Percentiles rank a stretch among this genome's conserved stretches.
Conservation (phyloP, 176 grass and related monocot genomes). For the Musa schizocarpa region DNA sequence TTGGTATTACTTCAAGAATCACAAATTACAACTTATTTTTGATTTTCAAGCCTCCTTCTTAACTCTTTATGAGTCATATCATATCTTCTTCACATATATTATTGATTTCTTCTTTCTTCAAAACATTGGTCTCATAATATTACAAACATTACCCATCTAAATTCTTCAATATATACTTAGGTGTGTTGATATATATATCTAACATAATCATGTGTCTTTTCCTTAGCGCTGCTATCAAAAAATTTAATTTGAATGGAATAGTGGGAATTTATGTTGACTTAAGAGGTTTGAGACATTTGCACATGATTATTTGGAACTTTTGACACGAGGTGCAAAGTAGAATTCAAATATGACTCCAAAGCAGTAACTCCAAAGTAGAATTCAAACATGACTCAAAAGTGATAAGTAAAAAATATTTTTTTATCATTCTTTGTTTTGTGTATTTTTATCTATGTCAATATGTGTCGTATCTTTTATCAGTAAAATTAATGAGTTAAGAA, state of each 20-base stretch:
- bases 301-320: slow-evolving; percentile 71
- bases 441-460: too few relatives aligned
- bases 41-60: slow-evolving; percentile 81
- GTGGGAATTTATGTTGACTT: slow-evolving; percentile 67
- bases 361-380: slow-evolving; percentile 57
- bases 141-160: slow-evolving; percentile 66
- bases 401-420: too few relatives aligned
- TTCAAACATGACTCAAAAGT: background rate
- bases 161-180: slow-evolving; percentile 37
- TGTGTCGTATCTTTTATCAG: too few relatives aligned
- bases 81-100: slow-evolving; percentile 91
- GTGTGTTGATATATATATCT: slow-evolving; percentile 63
- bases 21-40: slow-evolving; percentile 82
- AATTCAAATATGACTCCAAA: slow-evolving; percentile 20
- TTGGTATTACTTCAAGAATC: slow-evolving; percentile 90
- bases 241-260: slow-evolving; percentile 73
- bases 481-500: too few relatives aligned
- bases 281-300: slow-evolving; percentile 76
- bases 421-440: too few relatives aligned
- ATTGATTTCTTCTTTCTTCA: too few relatives aligned
- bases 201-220: slow-evolving; percentile 69
- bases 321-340: slow-evolving; percentile 53
- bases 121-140: slow-evolving; percentile 63
- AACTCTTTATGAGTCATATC: slow-evolving; percentile 81
- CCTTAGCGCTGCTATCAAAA: slow-evolving; percentile 64